Conservation (phyloP, 768 basidiomycete species). For the Infundibulicybe gibba region DNA sequence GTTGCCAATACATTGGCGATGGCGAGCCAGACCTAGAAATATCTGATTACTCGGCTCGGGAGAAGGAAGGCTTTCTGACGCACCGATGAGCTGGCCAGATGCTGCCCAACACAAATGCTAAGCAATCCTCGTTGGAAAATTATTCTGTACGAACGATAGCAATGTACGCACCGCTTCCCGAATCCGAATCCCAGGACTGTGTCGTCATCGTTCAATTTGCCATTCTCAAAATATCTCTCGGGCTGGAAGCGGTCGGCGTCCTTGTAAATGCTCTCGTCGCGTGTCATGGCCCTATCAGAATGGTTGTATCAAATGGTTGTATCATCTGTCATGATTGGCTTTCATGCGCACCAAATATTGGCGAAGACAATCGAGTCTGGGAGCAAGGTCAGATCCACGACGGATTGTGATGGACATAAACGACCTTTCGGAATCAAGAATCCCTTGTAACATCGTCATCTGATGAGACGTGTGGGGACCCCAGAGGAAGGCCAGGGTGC, state of each 20-base stretch:
- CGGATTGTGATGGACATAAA: neutral
- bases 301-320: slow-evolving; percentile 2
- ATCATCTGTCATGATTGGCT: no score
- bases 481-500: slow-evolving; percentile 27
- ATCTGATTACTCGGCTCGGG: no score
- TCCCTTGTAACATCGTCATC: slow-evolving; percentile 14
- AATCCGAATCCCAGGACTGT: slow-evolving; percentile 24
- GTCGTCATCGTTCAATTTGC: slow-evolving; percentile 19
- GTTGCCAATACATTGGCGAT: slow-evolving; percentile 20
- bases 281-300: slow-evolving; percentile 37
- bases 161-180: neutral
- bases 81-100: no score
- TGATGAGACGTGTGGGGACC: slow-evolving; percentile 10
- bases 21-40: slow-evolving; percentile 12
- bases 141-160: no score
- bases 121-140: no score
- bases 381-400: neutral
- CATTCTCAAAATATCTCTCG: slow-evolving; percentile 42
- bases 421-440: slow-evolving; percentile 12
- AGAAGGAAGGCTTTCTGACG: no score
- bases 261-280: slow-evolving; percentile 45
- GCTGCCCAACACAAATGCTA: no score
- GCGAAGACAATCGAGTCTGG: slow-evolving; percentile 14
- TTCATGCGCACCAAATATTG: slow-evolving; percentile 15
- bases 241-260: slow-evolving; percentile 53